These are phyloP conservation scores for Vitis rupestris DNA, from an alignment of 164 flowering plant genomes.

Conservation along the genomic window DNA sequence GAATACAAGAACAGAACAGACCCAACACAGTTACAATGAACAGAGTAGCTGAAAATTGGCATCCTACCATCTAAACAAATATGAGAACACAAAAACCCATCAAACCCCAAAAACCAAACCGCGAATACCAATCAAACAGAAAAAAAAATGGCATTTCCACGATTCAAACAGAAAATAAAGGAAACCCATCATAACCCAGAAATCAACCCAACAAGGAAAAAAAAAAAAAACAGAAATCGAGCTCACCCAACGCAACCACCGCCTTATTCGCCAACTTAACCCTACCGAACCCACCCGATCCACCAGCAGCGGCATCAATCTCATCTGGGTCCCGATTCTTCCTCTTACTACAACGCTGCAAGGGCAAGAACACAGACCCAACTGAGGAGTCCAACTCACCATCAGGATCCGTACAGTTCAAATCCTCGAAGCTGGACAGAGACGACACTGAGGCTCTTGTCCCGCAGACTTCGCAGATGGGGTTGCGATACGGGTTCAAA, in stretches of 20 bases:
- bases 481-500: conserved; percentile 37
- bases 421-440: conserved; percentile 39
- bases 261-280: conserved; percentile 15
- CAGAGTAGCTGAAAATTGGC: too few relatives aligned
- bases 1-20: too few relatives aligned
- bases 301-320: conserved; percentile 12
- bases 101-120: too few relatives aligned
- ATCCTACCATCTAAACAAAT: too few relatives aligned
- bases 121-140: not conserved
- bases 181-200: conserved; percentile 5
- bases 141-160: not conserved
- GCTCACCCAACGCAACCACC: conserved; percentile 14
- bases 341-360: conserved; percentile 53
- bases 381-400: conserved; percentile 41
- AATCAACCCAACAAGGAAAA: not conserved
- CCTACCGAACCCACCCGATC: conserved; percentile 15
- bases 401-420: conserved; percentile 23
- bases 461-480: conserved; percentile 58
- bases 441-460: conserved; percentile 40
- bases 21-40: too few relatives aligned
- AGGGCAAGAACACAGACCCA: conserved; percentile 71
- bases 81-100: too few relatives aligned
- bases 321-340: conserved; percentile 29
- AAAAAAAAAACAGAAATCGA: not conserved
- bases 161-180: not conserved